Evolutionary conservation across 176 grass and related monocot species (phyloP), one percentile per base, ranked within the genome.

Genomic region (Oryza brachyantha): DNA sequence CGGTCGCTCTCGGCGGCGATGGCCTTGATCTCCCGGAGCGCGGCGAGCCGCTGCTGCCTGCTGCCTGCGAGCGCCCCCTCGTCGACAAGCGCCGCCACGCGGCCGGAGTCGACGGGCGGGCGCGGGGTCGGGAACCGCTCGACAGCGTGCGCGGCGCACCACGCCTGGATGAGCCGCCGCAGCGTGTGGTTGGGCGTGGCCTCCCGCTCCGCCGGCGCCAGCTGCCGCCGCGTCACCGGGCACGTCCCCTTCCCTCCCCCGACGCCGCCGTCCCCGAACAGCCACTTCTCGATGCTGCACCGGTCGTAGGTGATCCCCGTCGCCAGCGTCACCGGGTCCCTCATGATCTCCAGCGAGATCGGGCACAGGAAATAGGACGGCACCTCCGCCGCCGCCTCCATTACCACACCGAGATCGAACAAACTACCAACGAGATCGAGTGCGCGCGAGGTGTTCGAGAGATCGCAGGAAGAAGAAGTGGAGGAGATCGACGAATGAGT

Each of bases 261-360:
- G 6, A 17, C 17, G 48, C 5, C 46, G 58, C 2, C 39, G 62
- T 71, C 77, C 76, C 79, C 4, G 84, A 89, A 95, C 48, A 95
- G 59, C 96, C 96, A 99, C 16, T 88, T 70, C 83, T 93, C 88
- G 79, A 99, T 95, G 73, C 75, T 91, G 81, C 16, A 13, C 52
- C 92, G 92, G 40, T 99, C 96, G 76, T 99, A 99, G 73, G 96
- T 91, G 61, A 99, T 95, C 81, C 96, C 92, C 22, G 92, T 95
- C 58, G 86, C 52, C 7, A 99, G 88, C 24, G 84, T 89, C 3
- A 95, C 96, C 9, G 92, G 92, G 72, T 99, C 96, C 6, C 78
- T 71, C 96, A 95, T 99, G 32, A 87, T 81, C 77, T 99, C 83
- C 5, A 95, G 92, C 24, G 96, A 99, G 60, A 99, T 91, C 2